phyloP scores from a whole-genome alignment of 2,329 filamentous ascomycete genomes.

The Epichloe sp. region DNA sequence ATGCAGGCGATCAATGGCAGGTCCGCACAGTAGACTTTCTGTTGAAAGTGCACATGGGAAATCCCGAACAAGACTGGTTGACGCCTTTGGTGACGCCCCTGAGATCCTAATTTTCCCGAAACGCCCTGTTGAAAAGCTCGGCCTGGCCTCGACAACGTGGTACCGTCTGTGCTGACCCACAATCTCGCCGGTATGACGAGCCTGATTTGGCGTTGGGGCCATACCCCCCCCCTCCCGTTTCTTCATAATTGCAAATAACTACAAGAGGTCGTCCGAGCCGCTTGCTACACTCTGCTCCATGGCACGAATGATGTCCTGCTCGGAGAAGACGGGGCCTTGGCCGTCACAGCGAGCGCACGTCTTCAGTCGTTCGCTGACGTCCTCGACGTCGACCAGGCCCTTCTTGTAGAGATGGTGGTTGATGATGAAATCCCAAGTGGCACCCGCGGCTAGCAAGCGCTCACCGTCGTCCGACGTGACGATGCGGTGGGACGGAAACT shows the following conservation, averaged over 20 bases:
- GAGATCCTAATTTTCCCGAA: too few species aligned
- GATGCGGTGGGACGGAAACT: slow-evolving; percentile 55
- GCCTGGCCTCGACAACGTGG: too few species aligned
- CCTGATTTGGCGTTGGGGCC: too few species aligned
- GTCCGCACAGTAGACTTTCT: too few species aligned
- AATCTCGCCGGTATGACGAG: too few species aligned
- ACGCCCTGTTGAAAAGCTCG: too few species aligned
- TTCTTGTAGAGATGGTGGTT: slow-evolving; percentile 64
- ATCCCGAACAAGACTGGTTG: too few species aligned
- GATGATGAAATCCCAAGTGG: slow-evolving; percentile 85
- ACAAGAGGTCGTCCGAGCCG: slow-evolving; percentile 61
- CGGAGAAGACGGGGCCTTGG: slow-evolving; percentile 76
- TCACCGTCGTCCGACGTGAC: slow-evolving; percentile 53
- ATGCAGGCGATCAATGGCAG: too few species aligned
- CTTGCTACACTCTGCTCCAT: slow-evolving; percentile 68
- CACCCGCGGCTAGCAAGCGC: slow-evolving; percentile 57
- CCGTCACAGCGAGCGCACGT: slow-evolving; percentile 69
- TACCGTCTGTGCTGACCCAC: too few species aligned
- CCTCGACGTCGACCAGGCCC: slow-evolving; percentile 67
- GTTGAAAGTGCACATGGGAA: too few species aligned
- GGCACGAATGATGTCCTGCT: slow-evolving; percentile 56
- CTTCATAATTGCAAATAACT: neutral
- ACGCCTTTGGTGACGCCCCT: too few species aligned
- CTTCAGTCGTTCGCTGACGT: slow-evolving; percentile 70
- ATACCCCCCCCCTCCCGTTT: too few species aligned